Percentiles rank a stretch among this genome's conserved stretches.
These are phyloP conservation scores for Yamadazyma triangularis DNA, from an alignment of 1,139 yeast species.

Conservation along the genomic window DNA sequence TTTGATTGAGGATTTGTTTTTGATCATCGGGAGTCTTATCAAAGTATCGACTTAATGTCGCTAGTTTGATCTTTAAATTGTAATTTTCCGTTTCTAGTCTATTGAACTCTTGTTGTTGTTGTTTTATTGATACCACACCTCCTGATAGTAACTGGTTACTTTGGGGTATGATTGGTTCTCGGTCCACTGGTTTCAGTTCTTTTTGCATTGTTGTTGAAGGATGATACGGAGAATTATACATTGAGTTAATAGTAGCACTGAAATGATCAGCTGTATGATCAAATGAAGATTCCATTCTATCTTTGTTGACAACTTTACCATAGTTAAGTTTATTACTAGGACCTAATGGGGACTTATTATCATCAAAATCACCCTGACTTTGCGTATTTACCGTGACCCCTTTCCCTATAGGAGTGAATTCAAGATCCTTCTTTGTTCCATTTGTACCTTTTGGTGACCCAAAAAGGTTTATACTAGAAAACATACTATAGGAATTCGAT, in stretches of 20 bases:
- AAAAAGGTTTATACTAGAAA: slow-evolving; percentile 11
- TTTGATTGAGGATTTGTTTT: slow-evolving; percentile 31
- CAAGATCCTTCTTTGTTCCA: slow-evolving; percentile 14
- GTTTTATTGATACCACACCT: slow-evolving; percentile 33
- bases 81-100: slow-evolving; percentile 57
- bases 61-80: slow-evolving; percentile 55
- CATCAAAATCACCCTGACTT: background rate
- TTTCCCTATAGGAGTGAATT: slow-evolving; percentile 43
- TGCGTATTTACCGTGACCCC: slow-evolving; percentile 1
- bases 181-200: background rate
- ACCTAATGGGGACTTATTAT: slow-evolving; percentile 4
- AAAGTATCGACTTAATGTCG: slow-evolving; percentile 48
- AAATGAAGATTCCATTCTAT: slow-evolving; percentile 23
- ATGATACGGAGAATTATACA: background rate
- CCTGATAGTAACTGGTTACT: background rate
- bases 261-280: slow-evolving; percentile 28
- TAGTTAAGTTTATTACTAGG: slow-evolving; percentile 8
- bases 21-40: slow-evolving; percentile 43
- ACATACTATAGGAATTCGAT: slow-evolving; percentile 1
- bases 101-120: slow-evolving; percentile 49
- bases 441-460: slow-evolving; percentile 23
- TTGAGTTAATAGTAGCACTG: slow-evolving; percentile 9
- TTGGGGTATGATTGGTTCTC: background rate
- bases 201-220: background rate
- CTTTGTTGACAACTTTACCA: slow-evolving; percentile 7